phyloP scores from a whole-genome alignment of 2,329 filamentous ascomycete species.

The Aureobasidium musti region DNA sequence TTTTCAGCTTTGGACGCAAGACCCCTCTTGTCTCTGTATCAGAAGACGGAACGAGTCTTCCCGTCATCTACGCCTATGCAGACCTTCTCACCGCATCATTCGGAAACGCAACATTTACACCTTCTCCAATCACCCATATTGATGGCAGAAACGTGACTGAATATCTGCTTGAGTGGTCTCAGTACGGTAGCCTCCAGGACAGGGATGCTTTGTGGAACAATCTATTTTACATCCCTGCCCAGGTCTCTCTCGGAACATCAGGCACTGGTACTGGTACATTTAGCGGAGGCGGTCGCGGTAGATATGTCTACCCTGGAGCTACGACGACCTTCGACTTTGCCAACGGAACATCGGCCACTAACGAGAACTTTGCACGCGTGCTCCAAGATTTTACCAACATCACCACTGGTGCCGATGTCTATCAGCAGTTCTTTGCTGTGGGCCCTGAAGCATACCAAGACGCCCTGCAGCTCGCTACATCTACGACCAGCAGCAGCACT shows the following conservation, averaged over 20 bases:
- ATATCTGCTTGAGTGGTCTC: slow-evolving; percentile 53
- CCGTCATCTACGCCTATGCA: slow-evolving; percentile 58
- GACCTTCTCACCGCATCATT: slow-evolving; percentile 50
- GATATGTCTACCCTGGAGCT: slow-evolving; percentile 48
- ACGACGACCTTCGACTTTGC: slow-evolving; percentile 50
- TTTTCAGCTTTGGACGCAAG: slow-evolving; percentile 56
- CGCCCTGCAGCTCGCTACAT: slow-evolving; percentile 35
- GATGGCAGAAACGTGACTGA: slow-evolving; percentile 58
- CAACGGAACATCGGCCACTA: slow-evolving; percentile 48
- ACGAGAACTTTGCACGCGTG: slow-evolving; percentile 49
- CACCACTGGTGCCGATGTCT: slow-evolving; percentile 47
- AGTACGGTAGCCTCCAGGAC: slow-evolving; percentile 52
- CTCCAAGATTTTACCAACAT: slow-evolving; percentile 48
- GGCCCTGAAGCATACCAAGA: slow-evolving; percentile 32
- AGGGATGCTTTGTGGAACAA: slow-evolving; percentile 59
- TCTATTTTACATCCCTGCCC: slow-evolving; percentile 50
- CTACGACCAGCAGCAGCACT: slow-evolving; percentile 30
- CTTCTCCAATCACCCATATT: slow-evolving; percentile 57
- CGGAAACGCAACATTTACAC: slow-evolving; percentile 45
- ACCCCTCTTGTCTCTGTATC: slow-evolving; percentile 62
- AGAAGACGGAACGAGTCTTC: slow-evolving; percentile 59
- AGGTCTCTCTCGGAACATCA: slow-evolving; percentile 46
- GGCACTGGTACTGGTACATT: slow-evolving; percentile 50
- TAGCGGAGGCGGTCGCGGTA: slow-evolving; percentile 48
- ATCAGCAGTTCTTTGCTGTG: slow-evolving; percentile 41